Evolutionary conservation across 768 basidiomycete species (phyloP).

Genomic region (Tylopilus sp.): DNA sequence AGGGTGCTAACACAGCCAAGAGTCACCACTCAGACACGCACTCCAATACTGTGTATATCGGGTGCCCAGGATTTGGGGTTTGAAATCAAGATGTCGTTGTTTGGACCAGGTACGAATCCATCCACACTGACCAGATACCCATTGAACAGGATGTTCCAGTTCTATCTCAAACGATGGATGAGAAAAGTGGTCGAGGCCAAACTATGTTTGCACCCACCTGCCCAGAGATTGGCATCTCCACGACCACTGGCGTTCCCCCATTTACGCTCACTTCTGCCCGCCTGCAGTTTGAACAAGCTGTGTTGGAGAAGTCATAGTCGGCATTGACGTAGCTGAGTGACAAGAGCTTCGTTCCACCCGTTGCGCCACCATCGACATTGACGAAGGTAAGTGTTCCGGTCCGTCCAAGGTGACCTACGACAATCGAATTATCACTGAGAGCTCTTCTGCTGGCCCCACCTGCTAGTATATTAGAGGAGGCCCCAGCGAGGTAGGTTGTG

Average conservation of each 20-base stretch:
- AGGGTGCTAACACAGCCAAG: too few species aligned
- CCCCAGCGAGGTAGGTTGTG: not conserved
- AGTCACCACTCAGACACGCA: not conserved
- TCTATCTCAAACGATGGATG: not conserved
- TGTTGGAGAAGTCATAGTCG: conserved; percentile 6
- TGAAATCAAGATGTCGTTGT: conserved; percentile 1
- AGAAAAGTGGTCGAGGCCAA: not conserved
- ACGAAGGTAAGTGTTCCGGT: conserved; percentile 6
- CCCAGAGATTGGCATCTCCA: conserved; percentile 10
- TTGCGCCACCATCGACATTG: conserved; percentile 4
- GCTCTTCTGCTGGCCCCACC: not conserved
- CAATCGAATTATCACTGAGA: not conserved
- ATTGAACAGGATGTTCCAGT: conserved; percentile 1
- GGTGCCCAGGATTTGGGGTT: conserved; percentile 6
- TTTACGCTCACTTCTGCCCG: conserved; percentile 7
- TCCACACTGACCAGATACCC: conserved; percentile 6
- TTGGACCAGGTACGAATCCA: conserved; percentile 7
- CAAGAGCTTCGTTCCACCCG: not conserved
- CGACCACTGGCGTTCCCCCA: not conserved
- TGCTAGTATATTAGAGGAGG: not conserved
- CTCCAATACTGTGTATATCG: conserved; percentile 3
- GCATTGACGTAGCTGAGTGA: conserved; percentile 6
- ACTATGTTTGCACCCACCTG: not conserved
- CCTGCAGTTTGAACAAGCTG: conserved; percentile 7
- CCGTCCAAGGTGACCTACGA: not conserved